These are phyloP conservation scores for Nicotiana attenuata DNA, from an alignment of 257 asterid genomes.

Conservation along the genomic window DNA sequence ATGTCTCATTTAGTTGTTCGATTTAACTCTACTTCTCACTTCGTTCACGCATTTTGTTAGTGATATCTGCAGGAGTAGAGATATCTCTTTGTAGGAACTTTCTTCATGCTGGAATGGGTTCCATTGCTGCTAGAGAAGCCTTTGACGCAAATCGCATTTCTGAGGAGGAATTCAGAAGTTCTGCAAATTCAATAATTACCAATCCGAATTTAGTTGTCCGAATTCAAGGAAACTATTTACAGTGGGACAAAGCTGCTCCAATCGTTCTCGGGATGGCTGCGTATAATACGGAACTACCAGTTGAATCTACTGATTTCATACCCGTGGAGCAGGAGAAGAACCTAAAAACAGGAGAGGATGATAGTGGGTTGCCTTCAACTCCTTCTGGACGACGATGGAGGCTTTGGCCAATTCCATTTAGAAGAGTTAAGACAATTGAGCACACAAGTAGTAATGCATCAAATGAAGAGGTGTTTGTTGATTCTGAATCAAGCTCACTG, in stretches of 20 bases:
- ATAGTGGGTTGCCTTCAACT: constrained; percentile 32
- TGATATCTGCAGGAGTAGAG: constrained; percentile 54
- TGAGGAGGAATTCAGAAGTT: constrained; percentile 55
- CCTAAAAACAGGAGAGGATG: constrained; percentile 38
- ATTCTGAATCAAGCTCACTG: constrained; percentile 47
- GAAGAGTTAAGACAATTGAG: constrained; percentile 74
- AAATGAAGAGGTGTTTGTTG: constrained; percentile 57
- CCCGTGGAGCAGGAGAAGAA: constrained; percentile 49
- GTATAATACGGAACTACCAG: constrained; percentile 54
- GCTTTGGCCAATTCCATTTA: constrained; percentile 88
- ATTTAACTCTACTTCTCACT: not conserved
- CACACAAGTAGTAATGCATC: constrained; percentile 46
- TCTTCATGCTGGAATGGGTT: constrained; percentile 84
- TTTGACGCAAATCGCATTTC: constrained; percentile 55
- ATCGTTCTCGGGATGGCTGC: constrained; percentile 70
- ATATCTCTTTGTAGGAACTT: constrained; percentile 68
- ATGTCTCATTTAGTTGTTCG: constrained; percentile 7
- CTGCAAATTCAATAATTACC: constrained; percentile 49
- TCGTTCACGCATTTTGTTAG: not conserved
- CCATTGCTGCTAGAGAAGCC: constrained; percentile 62
- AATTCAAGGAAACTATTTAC: constrained; percentile 65
- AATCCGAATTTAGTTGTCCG: constrained; percentile 66
- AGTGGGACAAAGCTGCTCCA: constrained; percentile 78
- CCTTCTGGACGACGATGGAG: constrained; percentile 82
- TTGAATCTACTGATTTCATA: constrained; percentile 44